Percentiles rank a stretch among this genome's conserved stretches.
These are phyloP conservation scores for Xylaria multiplex DNA, from an alignment of 2,329 filamentous ascomycete genomes.

Conservation along the genomic window DNA sequence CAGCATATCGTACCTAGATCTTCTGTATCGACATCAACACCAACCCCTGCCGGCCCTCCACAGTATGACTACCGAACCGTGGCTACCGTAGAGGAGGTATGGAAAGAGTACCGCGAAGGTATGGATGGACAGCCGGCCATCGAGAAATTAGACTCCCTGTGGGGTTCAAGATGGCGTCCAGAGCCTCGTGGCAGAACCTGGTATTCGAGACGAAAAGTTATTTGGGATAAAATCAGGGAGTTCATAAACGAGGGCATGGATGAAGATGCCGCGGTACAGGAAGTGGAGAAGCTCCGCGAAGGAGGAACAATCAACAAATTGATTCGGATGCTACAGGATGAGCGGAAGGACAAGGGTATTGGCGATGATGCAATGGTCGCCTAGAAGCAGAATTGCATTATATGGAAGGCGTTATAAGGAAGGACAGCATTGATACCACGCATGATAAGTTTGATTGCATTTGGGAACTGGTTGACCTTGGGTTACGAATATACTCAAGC, in stretches of 20 bases:
- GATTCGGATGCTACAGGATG: constrained; percentile 51
- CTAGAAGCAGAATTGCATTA: constrained; percentile 32
- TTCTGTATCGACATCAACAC: constrained; percentile 43
- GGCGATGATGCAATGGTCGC: constrained; percentile 44
- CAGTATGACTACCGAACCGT: constrained; percentile 51
- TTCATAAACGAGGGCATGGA: constrained; percentile 50
- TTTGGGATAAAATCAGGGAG: constrained; percentile 54
- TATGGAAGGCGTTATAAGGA: constrained; percentile 38
- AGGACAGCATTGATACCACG: constrained; percentile 44
- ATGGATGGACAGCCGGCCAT: constrained; percentile 52
- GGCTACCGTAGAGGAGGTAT: constrained; percentile 51
- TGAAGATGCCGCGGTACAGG: constrained; percentile 50
- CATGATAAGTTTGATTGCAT: constrained; percentile 36
- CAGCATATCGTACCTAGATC: constrained; percentile 45
- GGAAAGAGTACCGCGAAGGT: constrained; percentile 52
- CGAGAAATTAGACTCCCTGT: constrained; percentile 50
- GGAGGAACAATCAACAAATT: constrained; percentile 53
- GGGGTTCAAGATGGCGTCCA: constrained; percentile 53
- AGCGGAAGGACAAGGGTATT: constrained; percentile 50
- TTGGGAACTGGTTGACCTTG: constrained; percentile 33
- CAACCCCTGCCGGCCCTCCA: constrained; percentile 46
- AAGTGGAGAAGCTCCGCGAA: constrained; percentile 52
- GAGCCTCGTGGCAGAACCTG: constrained; percentile 52
- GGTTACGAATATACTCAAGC: constrained; percentile 27
- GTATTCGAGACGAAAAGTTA: constrained; percentile 54